Evolutionary conservation across 352 stramenopile genomes (phyloP).

Genomic region (Globisporangium iwayamae): DNA sequence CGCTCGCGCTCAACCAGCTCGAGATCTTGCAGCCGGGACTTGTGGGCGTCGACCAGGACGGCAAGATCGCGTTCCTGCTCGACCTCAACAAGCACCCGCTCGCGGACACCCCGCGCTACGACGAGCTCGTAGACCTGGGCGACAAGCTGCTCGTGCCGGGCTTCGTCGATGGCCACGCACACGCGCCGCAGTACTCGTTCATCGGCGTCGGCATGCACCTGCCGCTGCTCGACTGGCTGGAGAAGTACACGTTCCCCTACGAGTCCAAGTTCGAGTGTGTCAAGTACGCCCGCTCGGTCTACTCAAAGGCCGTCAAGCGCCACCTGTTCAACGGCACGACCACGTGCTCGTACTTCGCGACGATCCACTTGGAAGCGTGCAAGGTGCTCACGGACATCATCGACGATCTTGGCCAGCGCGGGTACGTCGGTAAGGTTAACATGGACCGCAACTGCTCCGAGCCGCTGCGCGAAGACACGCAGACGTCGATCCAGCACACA

Average conservation of each 20-base stretch:
- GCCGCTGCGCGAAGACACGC: slow-evolving; percentile 84
- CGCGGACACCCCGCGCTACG: slow-evolving; percentile 18
- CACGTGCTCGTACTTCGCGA: slow-evolving; percentile 94
- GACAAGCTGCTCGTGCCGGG: slow-evolving; percentile 88
- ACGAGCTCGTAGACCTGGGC: slow-evolving; percentile 64
- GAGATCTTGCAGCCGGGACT: slow-evolving; percentile 62
- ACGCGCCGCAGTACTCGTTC: slow-evolving; percentile 93
- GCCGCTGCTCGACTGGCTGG: slow-evolving; percentile 91
- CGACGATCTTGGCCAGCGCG: slow-evolving; percentile 81
- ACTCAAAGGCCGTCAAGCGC: slow-evolving; percentile 83
- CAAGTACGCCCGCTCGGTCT: slow-evolving; percentile 75
- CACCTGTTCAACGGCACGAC: slow-evolving; percentile 91
- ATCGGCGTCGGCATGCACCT: slow-evolving; percentile 92
- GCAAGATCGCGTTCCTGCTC: slow-evolving; percentile 46
- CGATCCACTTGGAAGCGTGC: slow-evolving; percentile 87
- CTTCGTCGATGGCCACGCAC: slow-evolving; percentile 93
- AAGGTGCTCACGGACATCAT: slow-evolving; percentile 90
- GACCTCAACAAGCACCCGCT: slow-evolving; percentile 30
- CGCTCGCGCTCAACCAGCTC: slow-evolving; percentile 47
- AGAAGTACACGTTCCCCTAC: slow-evolving; percentile 93
- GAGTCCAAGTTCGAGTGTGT: slow-evolving; percentile 78
- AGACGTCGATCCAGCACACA: slow-evolving; percentile 80
- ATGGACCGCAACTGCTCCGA: slow-evolving; percentile 93
- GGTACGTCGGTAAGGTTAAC: slow-evolving; percentile 93
- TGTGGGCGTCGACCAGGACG: slow-evolving; percentile 47